Evolutionary conservation across 371 early-diverging fungal genomes (phyloP).

Genomic region (Entomophthora muscae): DNA sequence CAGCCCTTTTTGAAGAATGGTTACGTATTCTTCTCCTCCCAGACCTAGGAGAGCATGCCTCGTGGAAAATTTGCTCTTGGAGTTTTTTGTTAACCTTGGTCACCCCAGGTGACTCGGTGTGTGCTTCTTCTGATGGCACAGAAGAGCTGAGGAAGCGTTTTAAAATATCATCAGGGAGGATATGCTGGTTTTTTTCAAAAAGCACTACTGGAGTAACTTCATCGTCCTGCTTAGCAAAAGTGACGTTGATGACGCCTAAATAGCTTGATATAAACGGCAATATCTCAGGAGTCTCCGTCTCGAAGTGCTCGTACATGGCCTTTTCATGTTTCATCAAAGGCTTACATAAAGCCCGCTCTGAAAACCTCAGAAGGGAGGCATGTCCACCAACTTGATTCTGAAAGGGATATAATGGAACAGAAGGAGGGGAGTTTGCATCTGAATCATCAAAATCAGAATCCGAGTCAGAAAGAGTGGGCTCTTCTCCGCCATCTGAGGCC

Average conservation of each 20-base stretch:
- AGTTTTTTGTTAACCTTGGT: conserved; percentile 24
- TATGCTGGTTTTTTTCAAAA: conserved; percentile 60
- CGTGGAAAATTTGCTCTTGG: conserved; percentile 51
- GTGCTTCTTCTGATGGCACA: conserved; percentile 10
- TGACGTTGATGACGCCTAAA: conserved; percentile 84
- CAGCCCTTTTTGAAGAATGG: neutral
- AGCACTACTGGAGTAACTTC: conserved; percentile 41
- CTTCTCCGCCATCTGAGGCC: conserved; percentile 17
- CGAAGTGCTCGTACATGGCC: conserved; percentile 74
- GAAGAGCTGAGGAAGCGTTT: conserved; percentile 17
- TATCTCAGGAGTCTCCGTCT: conserved; percentile 54
- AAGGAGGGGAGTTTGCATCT: conserved; percentile 21
- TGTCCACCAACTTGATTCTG: conserved; percentile 71
- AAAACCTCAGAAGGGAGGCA: conserved; percentile 63
- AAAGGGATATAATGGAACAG: conserved; percentile 41
- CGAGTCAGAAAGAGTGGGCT: conserved; percentile 12
- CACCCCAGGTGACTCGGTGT: conserved; percentile 12
- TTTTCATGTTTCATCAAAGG: conserved; percentile 67
- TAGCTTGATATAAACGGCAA: conserved; percentile 76
- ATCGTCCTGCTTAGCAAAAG: conserved; percentile 30
- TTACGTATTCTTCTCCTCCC: conserved; percentile 23
- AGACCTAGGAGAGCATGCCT: conserved; percentile 55
- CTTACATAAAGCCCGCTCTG: conserved; percentile 72
- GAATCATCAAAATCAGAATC: conserved; percentile 19
- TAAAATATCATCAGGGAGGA: conserved; percentile 44